These are phyloP conservation scores for Tephrocybe sp. DNA, from an alignment of 768 basidiomycete species.

Conservation along the genomic window DNA sequence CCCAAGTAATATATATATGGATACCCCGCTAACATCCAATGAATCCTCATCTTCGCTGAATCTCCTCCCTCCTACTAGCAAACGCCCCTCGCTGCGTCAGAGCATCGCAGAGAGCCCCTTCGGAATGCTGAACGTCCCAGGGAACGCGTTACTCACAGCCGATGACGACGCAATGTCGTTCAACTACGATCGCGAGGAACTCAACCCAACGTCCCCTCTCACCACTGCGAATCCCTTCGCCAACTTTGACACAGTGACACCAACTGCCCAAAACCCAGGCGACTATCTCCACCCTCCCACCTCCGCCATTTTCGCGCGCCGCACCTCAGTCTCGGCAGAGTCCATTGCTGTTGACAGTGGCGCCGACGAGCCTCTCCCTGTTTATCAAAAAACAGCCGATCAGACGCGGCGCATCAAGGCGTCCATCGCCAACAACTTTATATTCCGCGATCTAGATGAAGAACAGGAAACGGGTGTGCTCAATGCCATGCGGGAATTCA, in stretches of 20 bases:
- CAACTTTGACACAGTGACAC: conserved; percentile 48
- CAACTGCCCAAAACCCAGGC: conserved; percentile 48
- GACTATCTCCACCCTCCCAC: conserved; percentile 75
- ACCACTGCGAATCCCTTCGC: conserved; percentile 52
- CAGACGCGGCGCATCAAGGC: conserved; percentile 87
- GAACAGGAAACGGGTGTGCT: conserved; percentile 93
- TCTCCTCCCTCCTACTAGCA: conserved; percentile 47
- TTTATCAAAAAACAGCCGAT: conserved; percentile 76
- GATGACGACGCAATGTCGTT: conserved; percentile 57
- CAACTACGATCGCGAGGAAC: conserved; percentile 57
- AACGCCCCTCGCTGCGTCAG: conserved; percentile 57
- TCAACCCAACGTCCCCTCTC: conserved; percentile 63
- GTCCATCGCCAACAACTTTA: conserved; percentile 86
- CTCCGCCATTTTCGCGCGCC: conserved; percentile 81
- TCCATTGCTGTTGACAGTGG: conserved; percentile 83
- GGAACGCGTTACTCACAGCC: conserved; percentile 70
- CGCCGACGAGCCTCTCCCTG: conserved; percentile 66
- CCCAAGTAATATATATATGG: conserved; percentile 59
- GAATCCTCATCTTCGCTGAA: conserved; percentile 48
- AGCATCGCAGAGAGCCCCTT: conserved; percentile 68
- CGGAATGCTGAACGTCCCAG: conserved; percentile 77
- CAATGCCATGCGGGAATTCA: conserved; percentile 92
- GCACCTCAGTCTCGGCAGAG: conserved; percentile 95
- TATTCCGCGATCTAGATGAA: conserved; percentile 95
- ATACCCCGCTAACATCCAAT: conserved; percentile 38